Evolutionary conservation across 2,329 filamentous ascomycete genomes (phyloP).

Genomic region (Aplosporella prunicola): DNA sequence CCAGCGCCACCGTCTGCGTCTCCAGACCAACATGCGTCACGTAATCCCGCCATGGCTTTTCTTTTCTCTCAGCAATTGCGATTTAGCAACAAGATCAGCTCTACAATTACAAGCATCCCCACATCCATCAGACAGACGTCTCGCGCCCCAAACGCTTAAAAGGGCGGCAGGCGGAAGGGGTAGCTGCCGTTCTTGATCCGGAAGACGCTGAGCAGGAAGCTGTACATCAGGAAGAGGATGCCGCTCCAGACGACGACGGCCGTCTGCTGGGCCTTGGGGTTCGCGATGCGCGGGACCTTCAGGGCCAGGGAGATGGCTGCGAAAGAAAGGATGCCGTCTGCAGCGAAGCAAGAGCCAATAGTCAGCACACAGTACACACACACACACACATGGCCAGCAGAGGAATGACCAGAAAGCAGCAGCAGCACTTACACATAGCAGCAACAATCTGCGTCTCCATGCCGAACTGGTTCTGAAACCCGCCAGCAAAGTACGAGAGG

Average conservation of each 20-base stretch:
- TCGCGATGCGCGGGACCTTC: slow-evolving; percentile 81
- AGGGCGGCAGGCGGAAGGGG: slow-evolving; percentile 87
- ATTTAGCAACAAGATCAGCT: too few species aligned
- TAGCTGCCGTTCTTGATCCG: slow-evolving; percentile 91
- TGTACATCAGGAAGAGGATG: slow-evolving; percentile 75
- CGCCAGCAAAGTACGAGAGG: slow-evolving; percentile 78
- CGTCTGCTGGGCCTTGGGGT: slow-evolving; percentile 68
- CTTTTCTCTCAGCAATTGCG: too few species aligned
- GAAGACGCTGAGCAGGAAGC: slow-evolving; percentile 89
- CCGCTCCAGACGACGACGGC: slow-evolving; percentile 71
- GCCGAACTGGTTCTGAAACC: slow-evolving; percentile 89
- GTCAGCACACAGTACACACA: slow-evolving; percentile 53
- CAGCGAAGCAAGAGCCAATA: too few species aligned
- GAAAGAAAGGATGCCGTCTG: slow-evolving; percentile 75
- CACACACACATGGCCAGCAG: slow-evolving; percentile 36
- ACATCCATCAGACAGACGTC: too few species aligned
- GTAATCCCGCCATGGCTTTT: too few species aligned
- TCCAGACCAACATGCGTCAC: too few species aligned
- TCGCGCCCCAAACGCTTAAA: slow-evolving; percentile 46
- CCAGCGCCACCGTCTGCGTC: too few species aligned
- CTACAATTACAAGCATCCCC: too few species aligned
- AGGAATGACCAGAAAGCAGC: slow-evolving; percentile 22
- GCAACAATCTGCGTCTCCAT: slow-evolving; percentile 94
- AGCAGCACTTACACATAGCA: slow-evolving; percentile 68
- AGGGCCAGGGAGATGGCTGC: slow-evolving; percentile 82